These are phyloP conservation scores for Pleomassaria siparia DNA, from an alignment of 2,329 filamentous ascomycete species.

Conservation along the genomic window DNA sequence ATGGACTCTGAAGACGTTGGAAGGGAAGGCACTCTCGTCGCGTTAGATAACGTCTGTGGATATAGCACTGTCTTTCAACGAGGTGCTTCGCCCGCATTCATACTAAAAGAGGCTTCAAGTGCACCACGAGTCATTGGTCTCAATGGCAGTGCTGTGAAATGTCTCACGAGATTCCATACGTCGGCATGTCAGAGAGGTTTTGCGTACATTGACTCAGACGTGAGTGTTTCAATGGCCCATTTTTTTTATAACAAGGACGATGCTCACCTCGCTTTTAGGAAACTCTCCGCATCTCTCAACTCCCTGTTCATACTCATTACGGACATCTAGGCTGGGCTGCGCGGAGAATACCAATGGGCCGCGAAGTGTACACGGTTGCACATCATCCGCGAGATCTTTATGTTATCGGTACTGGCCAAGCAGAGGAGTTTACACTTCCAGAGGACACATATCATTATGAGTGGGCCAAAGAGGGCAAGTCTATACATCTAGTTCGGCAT, in stretches of 20 bases:
- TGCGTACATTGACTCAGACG: constrained; percentile 71
- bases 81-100: constrained; percentile 75
- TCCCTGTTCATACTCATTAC: constrained; percentile 69
- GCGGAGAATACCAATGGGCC: constrained; percentile 67
- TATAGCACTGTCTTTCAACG: constrained; percentile 82
- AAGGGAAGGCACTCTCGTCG: constrained; percentile 54
- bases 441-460: constrained; percentile 83
- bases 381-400: constrained; percentile 81
- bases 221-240: constrained; percentile 28
- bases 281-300: constrained; percentile 70
- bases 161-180: constrained; percentile 76
- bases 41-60: constrained; percentile 68
- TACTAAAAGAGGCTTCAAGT: constrained; percentile 80
- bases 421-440: constrained; percentile 76
- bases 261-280: constrained; percentile 51
- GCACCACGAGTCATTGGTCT: constrained; percentile 74
- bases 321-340: constrained; percentile 75
- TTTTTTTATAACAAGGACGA: background rate
- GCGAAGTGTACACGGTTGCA: constrained; percentile 71
- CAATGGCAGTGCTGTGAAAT: constrained; percentile 66
- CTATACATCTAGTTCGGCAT: background rate
- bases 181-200: constrained; percentile 79
- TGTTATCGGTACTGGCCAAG: constrained; percentile 69
- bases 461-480: constrained; percentile 69
- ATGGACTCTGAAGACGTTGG: constrained; percentile 51